Base-by-base conservation (phyloP, 352 stramenopile species). In the Globisporangium abappressorium region DNA sequence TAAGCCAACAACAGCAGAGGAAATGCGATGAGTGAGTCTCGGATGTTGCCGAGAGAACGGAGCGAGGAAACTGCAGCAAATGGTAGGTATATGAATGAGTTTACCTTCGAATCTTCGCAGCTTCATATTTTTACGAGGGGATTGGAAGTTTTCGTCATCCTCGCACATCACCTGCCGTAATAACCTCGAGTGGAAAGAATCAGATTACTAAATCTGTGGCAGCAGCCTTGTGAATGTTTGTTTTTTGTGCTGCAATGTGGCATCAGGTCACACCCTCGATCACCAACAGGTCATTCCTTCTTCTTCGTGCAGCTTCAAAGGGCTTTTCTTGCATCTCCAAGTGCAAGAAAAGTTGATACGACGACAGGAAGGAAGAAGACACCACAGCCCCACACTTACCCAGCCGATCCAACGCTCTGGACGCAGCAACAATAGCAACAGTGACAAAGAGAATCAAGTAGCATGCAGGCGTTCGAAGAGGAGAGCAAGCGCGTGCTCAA, bases 401-500 rank as follows among this genome's bases (percentile, higher is more conserved):
- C n/a, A 30, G 47, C n/a, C 12, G 47, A 55, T 47, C 9, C 56
- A 61, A 61, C 56, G 56, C 33, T 61, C 56, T 61, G 33, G 28
- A 60, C 53, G 26, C 53, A 60, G 28, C 43, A 22, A 22, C 15
- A n/a, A 51, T 7, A 22, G 6, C 11, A 41, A 26, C 28, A 5
- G 2, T 14, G 14, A 28, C 9, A 57, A 11, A 24, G 26, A 59
- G 14, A 22, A 11, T 18, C 28, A 43, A 38, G 47, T 15, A 57
- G 11, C 36, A 91, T 92, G 84, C 77, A 90, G 73, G 74, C 73
- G 28, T 68, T 92, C 30, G 77, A 80, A 34, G 83, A 91, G 46
- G 85, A 90, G 59, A 81, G 71, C 30, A 74, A 79, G 61, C 78
- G 80, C 62, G 82, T 86, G 75, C 68, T 91, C 64, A 93, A 93